Evolutionary conservation across 1,139 yeast genomes (phyloP).

Genomic region (Lodderomyces theae): DNA sequence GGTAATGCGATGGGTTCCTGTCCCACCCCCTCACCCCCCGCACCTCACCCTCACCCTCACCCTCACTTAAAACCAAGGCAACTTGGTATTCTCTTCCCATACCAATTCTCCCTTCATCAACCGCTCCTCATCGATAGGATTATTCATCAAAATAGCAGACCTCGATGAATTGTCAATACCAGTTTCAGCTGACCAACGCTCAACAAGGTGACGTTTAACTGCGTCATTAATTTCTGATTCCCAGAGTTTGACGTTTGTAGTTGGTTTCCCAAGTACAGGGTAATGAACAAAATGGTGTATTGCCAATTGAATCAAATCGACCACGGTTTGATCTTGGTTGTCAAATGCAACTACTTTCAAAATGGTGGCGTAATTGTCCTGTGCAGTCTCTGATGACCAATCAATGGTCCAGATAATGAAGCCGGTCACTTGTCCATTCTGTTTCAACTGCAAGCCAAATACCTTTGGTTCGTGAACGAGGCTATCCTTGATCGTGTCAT

Average conservation of each 20-base stretch:
- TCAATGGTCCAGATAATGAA: conserved; percentile 43
- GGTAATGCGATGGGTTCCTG: no score
- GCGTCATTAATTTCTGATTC: conserved; percentile 28
- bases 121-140: conserved; percentile 22
- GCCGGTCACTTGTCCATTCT: conserved; percentile 20
- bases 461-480: conserved; percentile 25
- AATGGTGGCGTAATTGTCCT: conserved; percentile 27
- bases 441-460: conserved; percentile 32
- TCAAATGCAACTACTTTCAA: conserved; percentile 27
- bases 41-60: no score
- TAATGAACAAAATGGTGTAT: neutral
- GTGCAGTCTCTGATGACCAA: conserved; percentile 20
- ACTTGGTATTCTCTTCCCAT: conserved; percentile 47
- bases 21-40: no score
- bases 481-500: conserved; percentile 23
- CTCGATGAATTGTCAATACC: conserved; percentile 35
- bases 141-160: conserved; percentile 34
- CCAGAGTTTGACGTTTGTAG: conserved; percentile 33
- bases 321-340: conserved; percentile 17
- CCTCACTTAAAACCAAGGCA: conserved; percentile 43
- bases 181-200: conserved; percentile 15
- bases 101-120: conserved; percentile 27
- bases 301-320: conserved; percentile 23
- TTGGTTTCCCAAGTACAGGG: conserved; percentile 8
- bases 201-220: conserved; percentile 17